Conservation (phyloP, 2,329 filamentous ascomycete genomes). For the Fusarium armeniacum region DNA sequence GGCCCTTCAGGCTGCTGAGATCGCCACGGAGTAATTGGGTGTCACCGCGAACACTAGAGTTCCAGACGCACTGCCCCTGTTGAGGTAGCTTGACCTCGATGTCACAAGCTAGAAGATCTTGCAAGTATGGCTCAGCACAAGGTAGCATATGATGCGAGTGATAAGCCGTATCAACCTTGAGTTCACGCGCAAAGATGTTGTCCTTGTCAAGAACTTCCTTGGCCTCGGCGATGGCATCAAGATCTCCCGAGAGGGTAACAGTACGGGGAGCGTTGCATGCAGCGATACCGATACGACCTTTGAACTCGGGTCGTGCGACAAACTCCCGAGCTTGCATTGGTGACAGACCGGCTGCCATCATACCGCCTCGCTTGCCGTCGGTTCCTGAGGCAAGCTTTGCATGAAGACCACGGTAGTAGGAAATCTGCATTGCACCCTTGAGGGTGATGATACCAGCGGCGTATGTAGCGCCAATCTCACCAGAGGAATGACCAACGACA, state of each 20-base stretch:
- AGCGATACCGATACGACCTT: neutral
- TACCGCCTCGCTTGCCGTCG: neutral
- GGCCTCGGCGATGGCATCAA: neutral
- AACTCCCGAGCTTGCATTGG: neutral
- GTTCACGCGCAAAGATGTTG: neutral
- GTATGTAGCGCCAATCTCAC: constrained; percentile 15
- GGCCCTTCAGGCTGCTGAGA: neutral
- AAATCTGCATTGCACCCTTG: constrained; percentile 52
- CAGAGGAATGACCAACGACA: constrained; percentile 60
- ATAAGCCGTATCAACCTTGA: constrained; percentile 22
- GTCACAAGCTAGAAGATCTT: neutral
- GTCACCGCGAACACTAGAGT: neutral
- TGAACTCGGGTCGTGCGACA: neutral
- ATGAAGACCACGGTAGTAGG: constrained; percentile 19
- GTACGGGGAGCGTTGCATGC: neutral
- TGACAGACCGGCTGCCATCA: constrained; percentile 10
- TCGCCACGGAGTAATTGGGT: neutral
- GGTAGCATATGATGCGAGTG: constrained; percentile 1
- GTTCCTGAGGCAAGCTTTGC: constrained; percentile 7
- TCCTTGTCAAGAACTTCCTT: neutral
- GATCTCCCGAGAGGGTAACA: neutral
- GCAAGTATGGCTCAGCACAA: neutral
- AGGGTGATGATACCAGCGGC: constrained; percentile 7
- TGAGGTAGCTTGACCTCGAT: neutral
- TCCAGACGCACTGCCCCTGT: neutral